A percentile compares a stretch with the other conserved stretches of the same genome.
Evolutionary conservation across 768 basidiomycete genomes (phyloP).

Genomic region (Lactifluus volemus): DNA sequence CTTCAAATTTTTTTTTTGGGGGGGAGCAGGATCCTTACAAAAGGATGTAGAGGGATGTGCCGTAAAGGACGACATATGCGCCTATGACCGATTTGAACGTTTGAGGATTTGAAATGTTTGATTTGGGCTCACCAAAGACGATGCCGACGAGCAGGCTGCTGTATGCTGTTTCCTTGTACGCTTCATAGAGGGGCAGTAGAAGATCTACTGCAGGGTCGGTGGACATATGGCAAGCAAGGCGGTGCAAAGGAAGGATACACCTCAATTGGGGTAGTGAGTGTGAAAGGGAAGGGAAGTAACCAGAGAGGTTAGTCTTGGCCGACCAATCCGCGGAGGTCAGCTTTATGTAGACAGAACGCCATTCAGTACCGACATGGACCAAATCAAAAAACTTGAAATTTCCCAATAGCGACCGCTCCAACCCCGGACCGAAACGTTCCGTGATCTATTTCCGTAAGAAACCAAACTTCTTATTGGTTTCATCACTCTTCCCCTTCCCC

Average conservation of each 20-base stretch:
- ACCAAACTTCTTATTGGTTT: too few species aligned
- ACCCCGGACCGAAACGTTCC: too few species aligned
- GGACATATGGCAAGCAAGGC: not conserved
- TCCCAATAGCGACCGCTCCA: not conserved
- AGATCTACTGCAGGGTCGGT: not conserved
- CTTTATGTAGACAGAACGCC: not conserved
- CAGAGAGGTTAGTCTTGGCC: not conserved
- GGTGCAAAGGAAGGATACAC: not conserved
- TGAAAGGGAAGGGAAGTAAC: not conserved
- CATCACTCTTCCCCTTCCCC: too few species aligned
- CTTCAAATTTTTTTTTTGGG: too few species aligned
- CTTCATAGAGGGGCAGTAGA: not conserved
- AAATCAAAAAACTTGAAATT: not conserved
- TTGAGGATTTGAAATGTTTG: not conserved
- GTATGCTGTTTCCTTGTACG: not conserved
- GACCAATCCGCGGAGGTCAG: not conserved
- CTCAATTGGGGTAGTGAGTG: not conserved
- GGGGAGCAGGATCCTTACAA: not conserved
- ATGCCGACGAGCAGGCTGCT: conserved; percentile 6
- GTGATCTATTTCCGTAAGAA: too few species aligned
- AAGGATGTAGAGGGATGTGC: conserved; percentile 11
- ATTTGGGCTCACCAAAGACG: conserved; percentile 5
- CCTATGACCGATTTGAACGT: not conserved
- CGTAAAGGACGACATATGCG: conserved; percentile 1
- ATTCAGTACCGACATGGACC: too few species aligned